These are phyloP conservation scores for Aspergillus sergii DNA, from an alignment of 2,329 filamentous ascomycete species.

Conservation along the genomic window DNA sequence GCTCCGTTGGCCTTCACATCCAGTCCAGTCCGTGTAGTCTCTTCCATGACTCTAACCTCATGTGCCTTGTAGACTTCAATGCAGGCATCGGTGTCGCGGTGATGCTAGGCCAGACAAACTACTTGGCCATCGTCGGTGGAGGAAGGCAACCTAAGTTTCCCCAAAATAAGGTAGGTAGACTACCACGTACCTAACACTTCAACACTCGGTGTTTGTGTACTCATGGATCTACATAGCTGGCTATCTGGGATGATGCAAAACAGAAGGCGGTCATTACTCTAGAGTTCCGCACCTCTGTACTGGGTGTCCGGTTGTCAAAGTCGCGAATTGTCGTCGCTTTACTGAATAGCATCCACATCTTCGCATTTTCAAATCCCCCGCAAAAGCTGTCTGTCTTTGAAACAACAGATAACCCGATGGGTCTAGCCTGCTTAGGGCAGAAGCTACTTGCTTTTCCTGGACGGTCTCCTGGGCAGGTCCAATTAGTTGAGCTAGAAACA, in stretches of 20 bases:
- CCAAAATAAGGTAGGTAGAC: conserved; percentile 70
- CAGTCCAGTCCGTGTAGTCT: background rate
- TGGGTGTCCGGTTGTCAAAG: conserved; percentile 75
- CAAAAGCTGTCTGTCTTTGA: conserved; percentile 75
- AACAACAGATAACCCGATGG: conserved; percentile 81
- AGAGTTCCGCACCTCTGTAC: conserved; percentile 76
- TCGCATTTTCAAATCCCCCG: conserved; percentile 74
- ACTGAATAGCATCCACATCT: conserved; percentile 78
- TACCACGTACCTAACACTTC: background rate
- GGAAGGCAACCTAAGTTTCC: conserved; percentile 83
- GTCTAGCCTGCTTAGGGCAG: conserved; percentile 75
- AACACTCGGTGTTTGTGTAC: background rate
- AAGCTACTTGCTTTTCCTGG: conserved; percentile 82
- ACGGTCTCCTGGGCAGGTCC: conserved; percentile 83
- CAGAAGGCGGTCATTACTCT: conserved; percentile 74
- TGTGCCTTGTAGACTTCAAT: conserved; percentile 64
- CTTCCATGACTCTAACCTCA: background rate
- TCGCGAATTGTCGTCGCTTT: conserved; percentile 79
- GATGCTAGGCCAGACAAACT: conserved; percentile 86
- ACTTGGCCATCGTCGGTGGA: conserved; percentile 85
- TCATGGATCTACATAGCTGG: conserved; percentile 49
- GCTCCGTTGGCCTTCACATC: background rate
- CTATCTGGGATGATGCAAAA: conserved; percentile 89
- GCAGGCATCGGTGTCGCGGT: conserved; percentile 79
- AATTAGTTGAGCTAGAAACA: conserved; percentile 76